These are phyloP conservation scores for Castanea sativa DNA, from an alignment of 306 rosid genomes.

Conservation along the genomic window DNA sequence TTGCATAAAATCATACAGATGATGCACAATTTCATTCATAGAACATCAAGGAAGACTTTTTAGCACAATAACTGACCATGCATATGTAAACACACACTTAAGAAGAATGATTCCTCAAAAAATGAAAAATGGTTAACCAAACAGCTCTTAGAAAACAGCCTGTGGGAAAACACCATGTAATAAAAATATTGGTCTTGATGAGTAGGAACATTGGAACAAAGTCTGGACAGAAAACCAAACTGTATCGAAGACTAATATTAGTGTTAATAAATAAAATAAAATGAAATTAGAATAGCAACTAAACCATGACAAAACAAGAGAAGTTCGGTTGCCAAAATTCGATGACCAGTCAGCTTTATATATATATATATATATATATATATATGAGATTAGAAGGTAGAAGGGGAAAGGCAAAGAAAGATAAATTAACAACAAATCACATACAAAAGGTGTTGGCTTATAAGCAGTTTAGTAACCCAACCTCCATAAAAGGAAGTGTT, in stretches of 20 bases:
- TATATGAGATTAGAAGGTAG: neutral
- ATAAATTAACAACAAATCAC: constrained; percentile 6
- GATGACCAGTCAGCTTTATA: neutral
- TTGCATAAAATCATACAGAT: neutral
- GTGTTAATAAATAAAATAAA: neutral
- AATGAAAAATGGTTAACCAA: neutral
- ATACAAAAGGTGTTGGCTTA: constrained; percentile 13
- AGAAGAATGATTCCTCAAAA: neutral
- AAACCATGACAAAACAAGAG: constrained; percentile 1
- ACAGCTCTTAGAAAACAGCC: neutral
- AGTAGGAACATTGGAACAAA: neutral
- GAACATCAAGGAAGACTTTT: neutral
- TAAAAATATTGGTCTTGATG: neutral
- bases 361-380: neutral
- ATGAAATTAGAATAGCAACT: neutral
- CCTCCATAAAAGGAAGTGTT: constrained; percentile 7
- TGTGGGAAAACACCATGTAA: neutral
- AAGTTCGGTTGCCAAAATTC: constrained; percentile 1
- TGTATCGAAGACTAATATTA: neutral
- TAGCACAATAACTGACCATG: neutral
- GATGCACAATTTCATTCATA: neutral
- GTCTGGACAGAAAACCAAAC: neutral
- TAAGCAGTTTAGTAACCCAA: constrained; percentile 9
- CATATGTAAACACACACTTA: neutral
- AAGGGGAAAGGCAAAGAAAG: neutral